A percentile compares a stretch with the other conserved stretches of the same genome.
Conservation (phyloP, 768 basidiomycete species). For the Piloderma croceum region DNA sequence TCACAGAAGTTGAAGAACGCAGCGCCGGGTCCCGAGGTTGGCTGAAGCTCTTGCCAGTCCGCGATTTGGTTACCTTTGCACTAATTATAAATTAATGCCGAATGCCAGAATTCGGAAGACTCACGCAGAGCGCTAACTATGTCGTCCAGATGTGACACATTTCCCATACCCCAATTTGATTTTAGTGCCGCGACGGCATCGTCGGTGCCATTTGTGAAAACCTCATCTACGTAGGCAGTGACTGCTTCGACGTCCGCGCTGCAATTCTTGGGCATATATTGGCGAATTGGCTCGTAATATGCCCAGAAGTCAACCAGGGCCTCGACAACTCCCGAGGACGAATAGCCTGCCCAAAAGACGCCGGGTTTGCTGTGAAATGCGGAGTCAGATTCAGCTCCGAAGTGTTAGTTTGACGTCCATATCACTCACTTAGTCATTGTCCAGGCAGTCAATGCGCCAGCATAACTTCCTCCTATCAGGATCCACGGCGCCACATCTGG, state of each 20-base stretch:
- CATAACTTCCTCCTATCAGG: constrained; percentile 46
- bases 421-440: constrained; percentile 13
- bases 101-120: too few relatives aligned
- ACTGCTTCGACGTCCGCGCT: constrained; percentile 66
- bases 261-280: constrained; percentile 67
- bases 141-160: constrained; percentile 58
- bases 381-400: neutral
- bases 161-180: constrained; percentile 51
- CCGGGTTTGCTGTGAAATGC: constrained; percentile 43
- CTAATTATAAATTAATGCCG: too few relatives aligned
- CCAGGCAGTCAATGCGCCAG: constrained; percentile 29
- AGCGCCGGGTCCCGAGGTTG: constrained; percentile 38
- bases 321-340: constrained; percentile 62
- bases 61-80: constrained; percentile 53
- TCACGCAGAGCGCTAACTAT: constrained; percentile 51
- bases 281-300: constrained; percentile 68
- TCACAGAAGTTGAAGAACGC: constrained; percentile 61
- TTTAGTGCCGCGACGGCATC: constrained; percentile 51
- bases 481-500: constrained; percentile 49
- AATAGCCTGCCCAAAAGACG: constrained; percentile 62
- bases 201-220: constrained; percentile 40
- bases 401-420: neutral
- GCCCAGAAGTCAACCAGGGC: constrained; percentile 57
- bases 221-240: constrained; percentile 54
- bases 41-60: constrained; percentile 65